Base-by-base conservation (phyloP, 306 rosid species). In the Lupinus albus region DNA sequence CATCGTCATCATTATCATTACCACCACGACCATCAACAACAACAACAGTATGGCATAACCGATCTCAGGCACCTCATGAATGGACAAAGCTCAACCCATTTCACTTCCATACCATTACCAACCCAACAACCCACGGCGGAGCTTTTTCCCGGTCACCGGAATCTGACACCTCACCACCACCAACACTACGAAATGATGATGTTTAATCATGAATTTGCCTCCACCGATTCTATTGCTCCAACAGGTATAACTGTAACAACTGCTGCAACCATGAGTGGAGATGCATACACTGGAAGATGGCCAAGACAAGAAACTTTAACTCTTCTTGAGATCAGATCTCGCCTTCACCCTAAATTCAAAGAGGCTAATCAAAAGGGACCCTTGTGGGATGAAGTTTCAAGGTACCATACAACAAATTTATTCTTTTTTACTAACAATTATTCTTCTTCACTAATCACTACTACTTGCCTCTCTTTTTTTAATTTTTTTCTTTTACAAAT, bases 261-360 rank as follows among this genome's bases (percentile, higher is more conserved):
- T 8, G 13, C 71, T 18, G 72, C 82, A 12, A 67, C 67, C 4
- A 65, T 73, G 0, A 53, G 76, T 16, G 86, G 81, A 33, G 95
- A 86, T 4, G 72, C 77, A 2, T 80, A 85, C 67, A 79, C 88
- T 5, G 35, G 35, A 30, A 64, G 96, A 48, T 89, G 96, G 96
- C 96, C 93, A 0, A 81, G 92, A 60, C 96, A 89, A 55, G 96
- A 89, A 67, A 89, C 93, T 13, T 91, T 86, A 14, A 79, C 84
- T 1, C 96, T 86, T 69, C 83, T 89, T 0, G 96, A 89, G 81
- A 84, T 89, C 88, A 86, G 96, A 89, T 89, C 96, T 75, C 82
- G 82, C 14, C 92, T 89, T 59, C 87, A 86, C 86, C 78, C 89
- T 59, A 86, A 78, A 78, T 89, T 89, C 81, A 89, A 78, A 79